These are phyloP conservation scores for Colletotrichum sojae DNA, from an alignment of 2,329 filamentous ascomycete species.

Conservation along the genomic window DNA sequence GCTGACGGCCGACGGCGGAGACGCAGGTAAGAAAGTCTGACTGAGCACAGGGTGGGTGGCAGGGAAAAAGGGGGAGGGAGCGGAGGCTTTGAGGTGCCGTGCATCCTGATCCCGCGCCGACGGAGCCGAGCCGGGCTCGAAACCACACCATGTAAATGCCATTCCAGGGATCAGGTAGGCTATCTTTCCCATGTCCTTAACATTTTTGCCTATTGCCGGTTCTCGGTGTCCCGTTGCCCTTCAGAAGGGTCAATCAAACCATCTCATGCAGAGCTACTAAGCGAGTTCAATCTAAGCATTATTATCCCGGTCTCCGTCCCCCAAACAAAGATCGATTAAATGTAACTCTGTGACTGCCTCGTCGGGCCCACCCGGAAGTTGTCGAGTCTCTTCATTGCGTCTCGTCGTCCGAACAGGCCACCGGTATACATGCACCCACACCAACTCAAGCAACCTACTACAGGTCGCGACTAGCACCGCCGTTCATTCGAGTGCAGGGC, in stretches of 20 bases:
- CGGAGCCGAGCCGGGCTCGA: constrained; percentile 9
- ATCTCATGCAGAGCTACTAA: not conserved
- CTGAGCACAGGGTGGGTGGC: not conserved
- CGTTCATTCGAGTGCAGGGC: not conserved
- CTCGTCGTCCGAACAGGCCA: no score
- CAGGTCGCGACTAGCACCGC: not conserved
- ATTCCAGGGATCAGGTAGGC: not conserved
- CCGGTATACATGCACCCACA: no score
- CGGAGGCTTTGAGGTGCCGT: no score
- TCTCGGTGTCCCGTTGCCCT: not conserved
- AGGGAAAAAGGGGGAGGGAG: not conserved
- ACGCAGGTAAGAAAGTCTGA: constrained; percentile 10
- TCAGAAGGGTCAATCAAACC: not conserved
- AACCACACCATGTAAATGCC: not conserved
- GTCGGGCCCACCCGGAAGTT: no score
- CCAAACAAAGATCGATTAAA: no score
- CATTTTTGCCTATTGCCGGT: not conserved
- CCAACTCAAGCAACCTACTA: not conserved
- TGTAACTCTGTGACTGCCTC: no score
- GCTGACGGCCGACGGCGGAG: not conserved
- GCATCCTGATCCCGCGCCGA: not conserved
- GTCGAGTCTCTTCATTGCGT: no score
- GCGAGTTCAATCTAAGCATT: not conserved
- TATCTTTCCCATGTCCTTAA: not conserved
- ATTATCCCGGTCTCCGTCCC: no score